A percentile compares a stretch with the other conserved stretches of the same genome.
Conservation (phyloP, 495 filamentous ascomycete genomes). For the Hypoxylon perforatum region DNA sequence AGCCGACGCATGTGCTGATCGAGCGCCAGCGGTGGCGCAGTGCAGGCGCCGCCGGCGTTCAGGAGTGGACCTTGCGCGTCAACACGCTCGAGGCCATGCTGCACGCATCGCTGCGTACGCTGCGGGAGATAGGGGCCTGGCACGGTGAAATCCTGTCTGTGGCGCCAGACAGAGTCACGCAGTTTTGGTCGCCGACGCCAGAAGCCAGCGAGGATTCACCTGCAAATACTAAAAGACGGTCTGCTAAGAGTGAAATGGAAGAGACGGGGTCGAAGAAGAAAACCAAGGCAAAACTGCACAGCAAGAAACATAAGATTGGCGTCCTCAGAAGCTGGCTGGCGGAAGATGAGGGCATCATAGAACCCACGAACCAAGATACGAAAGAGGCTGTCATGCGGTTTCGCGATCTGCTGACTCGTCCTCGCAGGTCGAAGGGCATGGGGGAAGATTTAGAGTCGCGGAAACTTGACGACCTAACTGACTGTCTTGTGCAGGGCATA, state of each 20-base stretch:
- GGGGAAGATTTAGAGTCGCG: conserved; percentile 42
- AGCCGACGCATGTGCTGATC: conserved; percentile 81
- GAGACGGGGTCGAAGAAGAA: conserved; percentile 25
- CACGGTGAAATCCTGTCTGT: conserved; percentile 50
- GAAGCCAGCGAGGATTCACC: conserved; percentile 41
- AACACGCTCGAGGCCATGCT: conserved; percentile 93
- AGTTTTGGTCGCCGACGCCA: conserved; percentile 45
- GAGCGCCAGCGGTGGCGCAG: conserved; percentile 91
- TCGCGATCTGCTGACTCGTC: conserved; percentile 54
- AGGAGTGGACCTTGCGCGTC: conserved; percentile 91
- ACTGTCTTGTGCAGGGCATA: conserved; percentile 87
- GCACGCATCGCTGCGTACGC: conserved; percentile 75
- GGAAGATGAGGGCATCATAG: conserved; percentile 42
- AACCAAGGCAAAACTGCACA: conserved; percentile 47
- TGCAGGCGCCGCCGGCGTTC: conserved; percentile 68
- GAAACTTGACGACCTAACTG: conserved; percentile 92
- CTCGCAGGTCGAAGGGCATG: conserved; percentile 40
- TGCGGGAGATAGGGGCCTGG: conserved; percentile 58
- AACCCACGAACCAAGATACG: conserved; percentile 49
- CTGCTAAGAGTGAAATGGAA: neutral
- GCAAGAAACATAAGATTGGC: conserved; percentile 74
- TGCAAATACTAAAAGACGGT: neutral
- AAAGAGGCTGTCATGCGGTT: conserved; percentile 57
- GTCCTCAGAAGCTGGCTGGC: conserved; percentile 68
- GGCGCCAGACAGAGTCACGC: conserved; percentile 52